These are phyloP conservation scores for Trichoderma koningiopsis DNA, from an alignment of 2,329 filamentous ascomycete genomes.

Conservation along the genomic window DNA sequence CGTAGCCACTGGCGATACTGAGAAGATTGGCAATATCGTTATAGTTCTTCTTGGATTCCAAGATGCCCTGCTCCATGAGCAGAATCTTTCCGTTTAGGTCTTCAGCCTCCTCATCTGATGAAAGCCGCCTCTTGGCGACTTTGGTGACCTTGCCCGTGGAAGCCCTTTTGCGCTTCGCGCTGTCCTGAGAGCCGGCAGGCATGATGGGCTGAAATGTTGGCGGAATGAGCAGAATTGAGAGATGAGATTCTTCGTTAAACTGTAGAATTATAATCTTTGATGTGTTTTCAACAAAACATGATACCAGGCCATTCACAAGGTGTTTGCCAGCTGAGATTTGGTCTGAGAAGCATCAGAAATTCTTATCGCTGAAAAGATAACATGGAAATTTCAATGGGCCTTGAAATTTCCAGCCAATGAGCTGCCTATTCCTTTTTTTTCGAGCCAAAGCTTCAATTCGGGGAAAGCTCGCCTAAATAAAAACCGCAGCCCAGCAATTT, in stretches of 20 bases:
- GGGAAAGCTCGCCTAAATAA: constrained; percentile 34
- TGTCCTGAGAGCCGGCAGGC: constrained; percentile 30
- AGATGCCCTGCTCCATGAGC: constrained; percentile 75
- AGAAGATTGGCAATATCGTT: constrained; percentile 83
- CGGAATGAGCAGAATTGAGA: not conserved
- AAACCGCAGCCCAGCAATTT: constrained; percentile 27
- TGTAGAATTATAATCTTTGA: not conserved
- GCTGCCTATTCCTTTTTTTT: not conserved
- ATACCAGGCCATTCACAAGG: not conserved
- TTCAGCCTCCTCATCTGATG: constrained; percentile 50
- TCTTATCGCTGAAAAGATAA: constrained; percentile 22
- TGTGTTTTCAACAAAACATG: not conserved
- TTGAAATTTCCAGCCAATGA: constrained; percentile 38
- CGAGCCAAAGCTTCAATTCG: constrained; percentile 21
- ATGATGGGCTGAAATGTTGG: constrained; percentile 17
- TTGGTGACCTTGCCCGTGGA: constrained; percentile 35
- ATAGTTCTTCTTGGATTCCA: constrained; percentile 86
- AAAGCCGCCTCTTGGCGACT: constrained; percentile 54
- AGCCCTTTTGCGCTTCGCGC: constrained; percentile 56
- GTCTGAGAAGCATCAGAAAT: constrained; percentile 15
- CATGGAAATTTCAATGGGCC: constrained; percentile 37
- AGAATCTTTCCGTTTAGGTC: constrained; percentile 68
- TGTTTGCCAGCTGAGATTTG: not conserved
- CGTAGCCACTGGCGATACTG: constrained; percentile 51
- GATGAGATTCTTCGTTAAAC: not conserved